Conservation (phyloP, 805 yeast species). For the Zygoascus biomembranicola region DNA sequence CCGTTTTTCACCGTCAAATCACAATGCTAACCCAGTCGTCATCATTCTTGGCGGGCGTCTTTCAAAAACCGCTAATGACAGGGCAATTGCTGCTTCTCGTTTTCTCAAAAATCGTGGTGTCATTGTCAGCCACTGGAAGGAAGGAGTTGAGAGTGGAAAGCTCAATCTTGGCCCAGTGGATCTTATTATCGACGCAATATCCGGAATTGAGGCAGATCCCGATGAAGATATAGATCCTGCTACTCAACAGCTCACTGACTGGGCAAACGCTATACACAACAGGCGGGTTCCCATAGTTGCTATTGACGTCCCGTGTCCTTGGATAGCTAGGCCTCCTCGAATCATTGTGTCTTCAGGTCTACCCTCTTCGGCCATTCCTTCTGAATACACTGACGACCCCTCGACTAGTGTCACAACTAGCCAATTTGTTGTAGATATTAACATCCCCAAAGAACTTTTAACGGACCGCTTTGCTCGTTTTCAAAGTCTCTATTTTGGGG, state of each 20-base stretch:
- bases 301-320: conserved; percentile 1
- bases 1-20: conserved; percentile 57
- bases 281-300: background rate
- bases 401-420: background rate
- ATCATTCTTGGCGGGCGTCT: conserved; percentile 47
- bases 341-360: conserved; percentile 1
- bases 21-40: conserved; percentile 72
- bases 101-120: conserved; percentile 69
- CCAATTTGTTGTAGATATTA: conserved; percentile 1
- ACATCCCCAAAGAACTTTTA: background rate
- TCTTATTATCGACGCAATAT: conserved; percentile 1
- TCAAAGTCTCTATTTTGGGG: background rate
- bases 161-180: background rate
- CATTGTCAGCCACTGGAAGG: background rate
- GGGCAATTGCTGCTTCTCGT: conserved; percentile 73
- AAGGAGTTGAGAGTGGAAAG: background rate
- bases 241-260: background rate
- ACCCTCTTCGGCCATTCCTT: conserved; percentile 1
- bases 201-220: conserved; percentile 3
- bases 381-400: background rate
- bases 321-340: conserved; percentile 1
- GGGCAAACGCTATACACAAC: background rate
- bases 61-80: conserved; percentile 28
- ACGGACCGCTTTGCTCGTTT: conserved; percentile 1
- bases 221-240: conserved; percentile 1